These are phyloP conservation scores for Hibiscus syriacus DNA, from an alignment of 345 rosid genomes.

Conservation along the genomic window DNA sequence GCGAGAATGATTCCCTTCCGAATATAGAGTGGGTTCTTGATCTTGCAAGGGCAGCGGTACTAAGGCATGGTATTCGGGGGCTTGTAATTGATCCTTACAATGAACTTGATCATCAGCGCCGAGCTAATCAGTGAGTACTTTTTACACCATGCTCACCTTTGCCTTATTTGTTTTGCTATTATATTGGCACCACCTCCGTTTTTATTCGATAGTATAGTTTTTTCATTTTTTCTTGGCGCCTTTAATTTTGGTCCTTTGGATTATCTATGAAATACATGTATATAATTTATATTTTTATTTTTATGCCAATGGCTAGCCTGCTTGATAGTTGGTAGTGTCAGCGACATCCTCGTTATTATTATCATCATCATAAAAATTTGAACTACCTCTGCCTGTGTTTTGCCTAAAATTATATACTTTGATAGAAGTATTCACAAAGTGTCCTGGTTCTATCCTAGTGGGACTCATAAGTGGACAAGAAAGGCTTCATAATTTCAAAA, in stretches of 20 bases:
- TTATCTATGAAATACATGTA: background rate
- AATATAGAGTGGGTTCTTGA: conserved; percentile 74
- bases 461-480: background rate
- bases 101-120: conserved; percentile 98
- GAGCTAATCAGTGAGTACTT: conserved; percentile 52
- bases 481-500: background rate
- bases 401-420: background rate
- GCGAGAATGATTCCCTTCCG: conserved; percentile 89
- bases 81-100: conserved; percentile 97
- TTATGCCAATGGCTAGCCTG: background rate
- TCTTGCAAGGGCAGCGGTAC: conserved; percentile 85
- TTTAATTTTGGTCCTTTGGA: background rate
- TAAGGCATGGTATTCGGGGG: conserved; percentile 88
- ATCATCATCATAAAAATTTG: background rate
- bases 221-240: background rate
- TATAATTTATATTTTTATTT: background rate
- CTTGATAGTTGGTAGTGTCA: background rate
- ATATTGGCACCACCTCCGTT: background rate
- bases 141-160: background rate
- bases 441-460: background rate
- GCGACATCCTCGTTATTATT: background rate
- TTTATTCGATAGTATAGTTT: background rate
- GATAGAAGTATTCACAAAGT: background rate
- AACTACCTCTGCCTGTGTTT: background rate
- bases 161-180: background rate